Percentiles rank a stretch among this genome's conserved stretches.
phyloP scores from a whole-genome alignment of 225 moss, liverwort and hornwort genomes.

The Neckera pumila region DNA sequence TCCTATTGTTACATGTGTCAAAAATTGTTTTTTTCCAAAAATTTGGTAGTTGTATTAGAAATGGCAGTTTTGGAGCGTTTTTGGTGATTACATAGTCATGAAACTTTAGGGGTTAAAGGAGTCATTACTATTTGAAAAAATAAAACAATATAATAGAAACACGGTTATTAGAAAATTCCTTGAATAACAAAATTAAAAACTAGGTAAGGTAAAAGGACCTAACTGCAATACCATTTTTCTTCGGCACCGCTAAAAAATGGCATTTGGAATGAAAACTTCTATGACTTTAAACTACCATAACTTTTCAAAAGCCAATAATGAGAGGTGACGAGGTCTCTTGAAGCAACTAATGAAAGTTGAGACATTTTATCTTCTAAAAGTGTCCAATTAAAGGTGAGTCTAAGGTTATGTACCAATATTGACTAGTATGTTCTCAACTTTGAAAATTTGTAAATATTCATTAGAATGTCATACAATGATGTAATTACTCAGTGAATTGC shows the following conservation, averaged over 20 bases:
- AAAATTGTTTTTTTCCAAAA: too few species aligned
- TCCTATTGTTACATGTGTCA: too few species aligned
- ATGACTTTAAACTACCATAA: not conserved
- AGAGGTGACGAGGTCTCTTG: not conserved
- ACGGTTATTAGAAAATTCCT: not conserved
- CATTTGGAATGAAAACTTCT: not conserved
- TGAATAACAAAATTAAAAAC: not conserved
- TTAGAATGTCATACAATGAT: accelerated
- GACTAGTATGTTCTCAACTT: not conserved
- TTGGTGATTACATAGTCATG: too few species aligned
- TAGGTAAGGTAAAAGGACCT: not conserved
- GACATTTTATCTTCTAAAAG: not conserved
- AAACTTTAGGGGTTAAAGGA: too few species aligned
- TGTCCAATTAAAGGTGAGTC: not conserved
- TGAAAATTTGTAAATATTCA: not conserved
- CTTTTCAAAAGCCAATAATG: not conserved
- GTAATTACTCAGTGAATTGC: not conserved
- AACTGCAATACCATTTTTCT: not conserved
- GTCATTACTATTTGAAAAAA: not conserved
- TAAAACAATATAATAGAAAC: not conserved
- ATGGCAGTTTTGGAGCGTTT: too few species aligned
- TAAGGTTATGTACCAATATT: not conserved
- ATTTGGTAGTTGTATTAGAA: too few species aligned
- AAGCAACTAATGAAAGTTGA: not conserved
- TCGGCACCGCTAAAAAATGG: not conserved